Percentiles rank a stretch among this genome's conserved stretches.
These are phyloP conservation scores for Fusarium odoratissimum DNA, from an alignment of 2,329 filamentous ascomycete genomes.

Conservation along the genomic window DNA sequence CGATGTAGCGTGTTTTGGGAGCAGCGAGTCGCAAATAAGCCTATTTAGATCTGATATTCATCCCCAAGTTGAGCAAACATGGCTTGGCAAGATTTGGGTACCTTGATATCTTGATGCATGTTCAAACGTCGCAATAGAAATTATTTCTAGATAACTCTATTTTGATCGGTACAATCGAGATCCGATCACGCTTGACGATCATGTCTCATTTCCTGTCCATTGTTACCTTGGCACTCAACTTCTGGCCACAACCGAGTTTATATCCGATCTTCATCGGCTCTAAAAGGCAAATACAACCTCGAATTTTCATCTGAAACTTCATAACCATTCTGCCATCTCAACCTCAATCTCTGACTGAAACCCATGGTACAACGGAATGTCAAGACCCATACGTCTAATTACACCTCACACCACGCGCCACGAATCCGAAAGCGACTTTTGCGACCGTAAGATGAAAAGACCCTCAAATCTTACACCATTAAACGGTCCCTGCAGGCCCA, in stretches of 20 bases:
- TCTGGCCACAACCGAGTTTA: neutral
- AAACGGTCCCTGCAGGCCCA: constrained; percentile 1
- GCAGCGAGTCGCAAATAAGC: neutral
- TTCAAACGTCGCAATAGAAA: neutral
- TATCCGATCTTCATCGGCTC: neutral
- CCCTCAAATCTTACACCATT: constrained; percentile 26
- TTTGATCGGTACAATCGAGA: constrained; percentile 37
- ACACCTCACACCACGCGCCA: constrained; percentile 5
- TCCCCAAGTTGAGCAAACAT: neutral
- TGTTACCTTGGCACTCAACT: neutral
- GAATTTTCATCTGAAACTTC: neutral
- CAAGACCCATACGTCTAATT: constrained; percentile 13
- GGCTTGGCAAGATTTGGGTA: neutral
- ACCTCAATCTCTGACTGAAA: neutral
- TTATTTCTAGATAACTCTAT: neutral
- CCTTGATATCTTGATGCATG: neutral
- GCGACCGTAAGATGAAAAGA: constrained; percentile 24
- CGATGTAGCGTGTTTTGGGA: neutral
- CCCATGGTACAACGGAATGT: neutral
- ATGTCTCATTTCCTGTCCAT: neutral
- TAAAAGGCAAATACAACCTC: neutral
- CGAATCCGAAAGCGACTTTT: constrained; percentile 29
- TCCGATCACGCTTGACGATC: constrained; percentile 30
- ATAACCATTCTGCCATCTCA: neutral
- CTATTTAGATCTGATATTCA: neutral